Conservation (phyloP, 2,329 filamentous ascomycete genomes). For the Pestalotiopsis sp. region DNA sequence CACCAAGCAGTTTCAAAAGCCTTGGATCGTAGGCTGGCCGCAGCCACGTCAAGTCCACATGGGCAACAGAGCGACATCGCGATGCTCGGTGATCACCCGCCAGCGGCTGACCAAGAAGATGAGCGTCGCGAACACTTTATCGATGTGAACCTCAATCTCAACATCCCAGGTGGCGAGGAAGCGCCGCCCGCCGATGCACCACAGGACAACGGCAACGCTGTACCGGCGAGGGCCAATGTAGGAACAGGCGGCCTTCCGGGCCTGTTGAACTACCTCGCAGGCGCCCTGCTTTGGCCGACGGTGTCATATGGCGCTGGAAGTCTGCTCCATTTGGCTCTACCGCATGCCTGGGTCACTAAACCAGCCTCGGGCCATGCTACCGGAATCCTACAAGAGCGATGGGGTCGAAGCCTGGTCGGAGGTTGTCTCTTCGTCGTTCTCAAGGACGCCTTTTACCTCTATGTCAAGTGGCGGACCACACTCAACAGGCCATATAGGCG, state of each 20-base stretch:
- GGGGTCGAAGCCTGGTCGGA: constrained; percentile 87
- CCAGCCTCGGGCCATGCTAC: constrained; percentile 39
- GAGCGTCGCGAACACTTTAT: constrained; percentile 3
- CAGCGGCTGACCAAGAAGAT: background rate
- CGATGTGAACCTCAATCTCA: constrained; percentile 26
- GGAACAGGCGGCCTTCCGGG: constrained; percentile 13
- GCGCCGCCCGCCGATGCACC: background rate
- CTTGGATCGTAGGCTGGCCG: constrained; percentile 51
- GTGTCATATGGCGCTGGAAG: constrained; percentile 82
- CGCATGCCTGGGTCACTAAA: constrained; percentile 65
- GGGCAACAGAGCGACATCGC: constrained; percentile 13
- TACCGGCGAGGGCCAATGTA: constrained; percentile 5
- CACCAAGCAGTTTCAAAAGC: constrained; percentile 51
- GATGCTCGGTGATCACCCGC: background rate
- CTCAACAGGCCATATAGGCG: constrained; percentile 57
- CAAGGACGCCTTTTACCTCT: constrained; percentile 68
- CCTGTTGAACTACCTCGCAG: constrained; percentile 50
- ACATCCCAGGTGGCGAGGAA: constrained; percentile 19
- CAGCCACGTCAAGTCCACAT: constrained; percentile 41
- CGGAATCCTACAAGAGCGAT: constrained; percentile 78
- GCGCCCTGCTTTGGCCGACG: constrained; percentile 74
- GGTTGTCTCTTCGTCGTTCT: constrained; percentile 87
- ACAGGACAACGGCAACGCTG: constrained; percentile 7
- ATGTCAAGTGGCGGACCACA: constrained; percentile 65
- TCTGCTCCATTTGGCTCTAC: constrained; percentile 69